Base-by-base conservation (phyloP, 495 filamentous ascomycete genomes). In the Aspergillus nidulans region DNA sequence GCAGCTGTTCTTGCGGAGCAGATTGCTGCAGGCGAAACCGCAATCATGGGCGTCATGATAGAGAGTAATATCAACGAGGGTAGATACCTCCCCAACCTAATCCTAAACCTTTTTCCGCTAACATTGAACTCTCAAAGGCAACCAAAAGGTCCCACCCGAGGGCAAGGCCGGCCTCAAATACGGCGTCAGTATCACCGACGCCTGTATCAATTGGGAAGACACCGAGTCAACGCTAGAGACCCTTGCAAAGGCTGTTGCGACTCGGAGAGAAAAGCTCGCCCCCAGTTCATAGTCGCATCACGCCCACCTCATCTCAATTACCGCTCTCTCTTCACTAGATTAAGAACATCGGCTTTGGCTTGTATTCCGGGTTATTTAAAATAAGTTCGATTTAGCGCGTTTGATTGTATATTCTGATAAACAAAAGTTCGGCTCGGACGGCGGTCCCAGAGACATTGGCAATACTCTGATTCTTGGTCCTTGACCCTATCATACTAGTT, bases 31-130 rank as follows among this genome's bases (percentile, higher is more conserved):
- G 94, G 94, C 32, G 95, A 98, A 74, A 80, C 80, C 0, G 87
- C 77, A 21, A 96, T 98, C 63, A 92, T 97, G 84, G 94, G 94
- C 62, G 91, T 97, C 30, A 98, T 98, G 94, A 96, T 99, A 63
- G 95, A 99, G 77, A 95, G 89, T 65, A 85, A 97, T 67, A 95
- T 99, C 71, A 85, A 91, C 67, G 94, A 96, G 73, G 94, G 91
- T 86, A 69, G 54, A 75, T 52, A 21, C n/a, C 47, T 42, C 43
- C 13, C 40, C 23, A 3, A 1, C n/a, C 9, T 23, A n/a, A 16
- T 38, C 4, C 6, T 10, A 40, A 23, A 49, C 16, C 16, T 39
- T 2, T 25, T 16, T 30, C 24, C 0, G 20, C 38, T 42, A 42
- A 52, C 25, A 30, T 30, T n/a, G 4, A n/a, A 13, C 21, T 41